These are phyloP conservation scores for Tulasnella sp. DNA, from an alignment of 768 basidiomycete species.

Conservation along the genomic window DNA sequence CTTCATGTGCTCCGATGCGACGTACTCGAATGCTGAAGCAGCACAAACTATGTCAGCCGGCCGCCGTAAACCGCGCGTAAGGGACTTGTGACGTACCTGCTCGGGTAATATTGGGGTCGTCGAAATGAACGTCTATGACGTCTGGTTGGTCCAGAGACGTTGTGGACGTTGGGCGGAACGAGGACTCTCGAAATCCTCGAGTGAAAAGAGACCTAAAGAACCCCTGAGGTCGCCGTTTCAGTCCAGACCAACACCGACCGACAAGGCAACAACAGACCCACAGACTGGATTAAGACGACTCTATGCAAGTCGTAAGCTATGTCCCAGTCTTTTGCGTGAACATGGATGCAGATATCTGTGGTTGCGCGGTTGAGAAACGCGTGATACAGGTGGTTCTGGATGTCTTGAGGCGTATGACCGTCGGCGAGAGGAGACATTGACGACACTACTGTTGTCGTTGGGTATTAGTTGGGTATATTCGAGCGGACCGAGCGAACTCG, in stretches of 20 bases:
- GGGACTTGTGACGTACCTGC: slow-evolving; percentile 53
- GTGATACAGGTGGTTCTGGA: slow-evolving; percentile 72
- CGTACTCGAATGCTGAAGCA: slow-evolving; percentile 82
- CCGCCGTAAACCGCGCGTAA: slow-evolving; percentile 27
- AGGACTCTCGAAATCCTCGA: slow-evolving; percentile 67
- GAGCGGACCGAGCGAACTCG: background rate
- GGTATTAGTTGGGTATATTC: background rate
- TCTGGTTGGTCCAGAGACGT: slow-evolving; percentile 35
- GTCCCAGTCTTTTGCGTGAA: slow-evolving; percentile 55
- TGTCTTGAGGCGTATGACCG: slow-evolving; percentile 22
- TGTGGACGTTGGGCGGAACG: slow-evolving; percentile 28
- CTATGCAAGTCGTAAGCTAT: slow-evolving; percentile 77
- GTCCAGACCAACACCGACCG: background rate
- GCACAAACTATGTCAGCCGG: background rate
- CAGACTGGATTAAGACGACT: slow-evolving; percentile 85
- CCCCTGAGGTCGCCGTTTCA: slow-evolving; percentile 47
- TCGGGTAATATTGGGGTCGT: slow-evolving; percentile 85
- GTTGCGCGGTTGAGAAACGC: slow-evolving; percentile 69
- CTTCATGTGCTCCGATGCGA: slow-evolving; percentile 30
- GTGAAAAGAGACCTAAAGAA: slow-evolving; percentile 89
- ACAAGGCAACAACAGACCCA: slow-evolving; percentile 40
- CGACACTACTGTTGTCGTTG: background rate
- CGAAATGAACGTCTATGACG: slow-evolving; percentile 66
- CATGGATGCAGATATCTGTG: slow-evolving; percentile 70
- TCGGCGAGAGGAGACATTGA: background rate